Base-by-base conservation (phyloP, 371 early-diverging fungal species). In the Gilbertella persicaria region DNA sequence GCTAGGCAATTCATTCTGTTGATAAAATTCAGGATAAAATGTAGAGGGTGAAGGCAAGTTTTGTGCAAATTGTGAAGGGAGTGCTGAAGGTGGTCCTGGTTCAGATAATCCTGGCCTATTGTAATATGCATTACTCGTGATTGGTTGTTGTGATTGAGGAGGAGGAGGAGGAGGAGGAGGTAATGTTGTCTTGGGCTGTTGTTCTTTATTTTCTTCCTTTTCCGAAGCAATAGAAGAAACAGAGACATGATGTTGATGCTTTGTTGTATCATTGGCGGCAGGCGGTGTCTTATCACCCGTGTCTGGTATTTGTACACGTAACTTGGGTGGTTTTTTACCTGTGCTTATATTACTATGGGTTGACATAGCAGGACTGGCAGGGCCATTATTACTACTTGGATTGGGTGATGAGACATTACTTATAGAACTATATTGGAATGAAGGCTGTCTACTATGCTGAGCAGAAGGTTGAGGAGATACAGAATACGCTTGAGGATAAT, bases 21-120 rank as follows among this genome's bases (percentile, higher is more conserved):
- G 85, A 66, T 89, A 90, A 42, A 90, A 85, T 43, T 87, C 84
- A 6, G 89, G 86, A 59, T 88, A 90, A 61, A 90, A 90, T 2
- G 87, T 80, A 3, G 86, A 84, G 3, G 90, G 90, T 12, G 89
- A 88, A 10, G 88, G 90, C 24, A 90, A 66, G 55, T 85, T 89
- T 58, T 89, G 89, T 29, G 87, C 87, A 57, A 88, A 89, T 58
- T 90, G 83, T 12, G 83, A 83, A 2, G 83, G 83, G n/a, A 83
- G 54, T n/a, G 83, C 81, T 12, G 83, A 83, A 1, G 83, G 67
- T 8, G 78, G 69, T 12, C 61, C 61, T 17, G 60, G 54, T 33
- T 60, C 60, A 13, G 49, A 19, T 20, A 44, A 40, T 12, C 52
- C 46, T 24, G 51, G 46, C 41, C 51, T 42, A 10, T 33, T 33